Percentiles rank a stretch among this genome's conserved stretches.
Evolutionary conservation across 176 grass and related monocot species (phyloP).

Genomic region (Oryza punctata): DNA sequence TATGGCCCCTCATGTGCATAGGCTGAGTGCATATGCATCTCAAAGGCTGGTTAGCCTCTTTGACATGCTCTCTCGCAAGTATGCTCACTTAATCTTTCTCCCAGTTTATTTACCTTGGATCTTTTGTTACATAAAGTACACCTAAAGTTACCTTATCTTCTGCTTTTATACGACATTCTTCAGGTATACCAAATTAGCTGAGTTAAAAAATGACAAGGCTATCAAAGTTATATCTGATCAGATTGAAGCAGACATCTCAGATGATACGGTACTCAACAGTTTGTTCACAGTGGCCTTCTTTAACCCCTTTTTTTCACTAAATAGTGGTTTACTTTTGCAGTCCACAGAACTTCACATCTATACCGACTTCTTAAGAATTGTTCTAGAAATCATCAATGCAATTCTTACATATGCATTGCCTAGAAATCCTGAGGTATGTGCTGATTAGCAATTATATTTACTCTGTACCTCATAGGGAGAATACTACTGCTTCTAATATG

Average conservation of each 20-base stretch:
- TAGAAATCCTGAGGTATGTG: slow-evolving; percentile 89
- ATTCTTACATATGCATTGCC: slow-evolving; percentile 97
- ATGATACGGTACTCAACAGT: slow-evolving; percentile 76
- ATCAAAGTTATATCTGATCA: slow-evolving; percentile 63
- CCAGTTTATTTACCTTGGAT: slow-evolving; percentile 25
- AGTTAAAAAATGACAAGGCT: slow-evolving; percentile 88
- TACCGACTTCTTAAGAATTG: slow-evolving; percentile 96
- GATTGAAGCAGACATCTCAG: slow-evolving; percentile 77
- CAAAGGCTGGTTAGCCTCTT: slow-evolving; percentile 99
- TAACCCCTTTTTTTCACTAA: slow-evolving; percentile 34
- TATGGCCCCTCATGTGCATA: slow-evolving; percentile 96
- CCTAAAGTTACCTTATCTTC: not conserved
- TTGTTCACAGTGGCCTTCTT: not conserved
- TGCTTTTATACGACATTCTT: slow-evolving; percentile 23
- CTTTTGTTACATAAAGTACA: slow-evolving; percentile 6
- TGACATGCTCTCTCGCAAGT: slow-evolving; percentile 99
- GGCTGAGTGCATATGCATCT: slow-evolving; percentile 93
- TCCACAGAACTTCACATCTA: slow-evolving; percentile 98
- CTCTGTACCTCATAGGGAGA: slow-evolving; percentile 27
- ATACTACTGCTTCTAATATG: slow-evolving; percentile 33
- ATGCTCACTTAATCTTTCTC: slow-evolving; percentile 36
- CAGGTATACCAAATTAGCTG: slow-evolving; percentile 98
- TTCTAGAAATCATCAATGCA: slow-evolving; percentile 98
- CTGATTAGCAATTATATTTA: slow-evolving; percentile 19
- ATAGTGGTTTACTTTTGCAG: slow-evolving; percentile 55